Base-by-base conservation (phyloP, 805 yeast species). In the Lipomyces mesembrius region DNA sequence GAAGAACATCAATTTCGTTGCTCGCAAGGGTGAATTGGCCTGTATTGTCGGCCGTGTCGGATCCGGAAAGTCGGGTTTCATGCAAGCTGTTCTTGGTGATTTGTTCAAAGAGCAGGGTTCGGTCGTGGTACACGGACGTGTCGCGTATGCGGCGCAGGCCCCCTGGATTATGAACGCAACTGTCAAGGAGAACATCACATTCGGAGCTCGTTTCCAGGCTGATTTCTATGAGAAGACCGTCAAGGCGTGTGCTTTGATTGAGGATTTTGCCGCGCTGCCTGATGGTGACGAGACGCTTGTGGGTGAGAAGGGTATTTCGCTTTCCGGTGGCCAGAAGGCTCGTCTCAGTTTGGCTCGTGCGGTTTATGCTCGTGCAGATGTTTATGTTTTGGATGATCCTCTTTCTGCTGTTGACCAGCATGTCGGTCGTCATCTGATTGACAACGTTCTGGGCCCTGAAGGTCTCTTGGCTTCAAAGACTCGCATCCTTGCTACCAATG, bases 151-250 rank as follows among this genome's bases (percentile, higher is more conserved):
- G 54, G 88, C 97, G 1, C 98, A 93, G 79, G 87, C 90, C 52
- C 96, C 99, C 1, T 95, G 99, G 99, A 92, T 95, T 70, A 89
- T 92, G 90, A 95, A 95, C 76, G 98, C 97, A 46, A 83, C 96
- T 2, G 94, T 95, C 4, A 89, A 86, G 73, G 98, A 95, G 37
- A 95, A 95, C 75, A 91, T 95, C 75, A 62, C 92, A 62, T 95
- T 95, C 79, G 99, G 99, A 25, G 91, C 88, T 75, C 88, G 83
- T 73, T 91, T 81, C 76, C 98, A 95, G 74, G 84, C 89, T 12
- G 89, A 83, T 2, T 93, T 93, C 74, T 95, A 95, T 78, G 84
- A 88, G 43, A 84, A 83, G 71, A 94, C 97, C 0, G 79, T 95
- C 27, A 86, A 87, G 61, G 97, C 97, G 0, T 95, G 99, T 82